A percentile compares a stretch with the other conserved stretches of the same genome.
phyloP scores from a whole-genome alignment of 139 green algal species.

The Astrephomene gubernaculifera region DNA sequence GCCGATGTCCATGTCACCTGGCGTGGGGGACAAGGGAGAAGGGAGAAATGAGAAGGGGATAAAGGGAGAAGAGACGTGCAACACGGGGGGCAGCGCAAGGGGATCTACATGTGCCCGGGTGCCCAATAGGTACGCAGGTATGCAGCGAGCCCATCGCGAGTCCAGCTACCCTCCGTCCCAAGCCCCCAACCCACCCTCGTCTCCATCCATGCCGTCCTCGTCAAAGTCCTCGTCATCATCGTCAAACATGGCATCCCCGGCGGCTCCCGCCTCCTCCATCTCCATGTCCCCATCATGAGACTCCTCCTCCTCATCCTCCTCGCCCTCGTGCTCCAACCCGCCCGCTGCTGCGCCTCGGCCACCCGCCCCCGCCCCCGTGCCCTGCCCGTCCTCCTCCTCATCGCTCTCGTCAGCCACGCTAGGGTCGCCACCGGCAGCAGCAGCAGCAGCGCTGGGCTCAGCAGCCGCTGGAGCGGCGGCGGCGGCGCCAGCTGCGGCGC shows the following conservation, averaged over 20 bases:
- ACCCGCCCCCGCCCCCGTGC: neutral
- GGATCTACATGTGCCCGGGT: too few species aligned
- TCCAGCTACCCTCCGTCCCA: neutral
- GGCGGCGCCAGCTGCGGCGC: neutral
- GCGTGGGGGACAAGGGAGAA: too few species aligned
- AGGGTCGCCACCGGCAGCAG: neutral
- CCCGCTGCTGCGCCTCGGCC: neutral
- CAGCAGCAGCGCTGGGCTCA: neutral
- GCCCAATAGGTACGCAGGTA: too few species aligned
- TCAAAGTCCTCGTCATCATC: slow-evolving; percentile 66
- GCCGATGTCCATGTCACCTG: slow-evolving; percentile 47
- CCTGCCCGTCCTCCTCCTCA: neutral
- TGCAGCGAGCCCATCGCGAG: too few species aligned
- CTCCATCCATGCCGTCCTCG: slow-evolving; percentile 43
- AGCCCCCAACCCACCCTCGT: slow-evolving; percentile 10
- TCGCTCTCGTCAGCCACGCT: slow-evolving; percentile 10
- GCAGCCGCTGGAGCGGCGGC: neutral
- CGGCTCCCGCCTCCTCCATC: slow-evolving; percentile 31
- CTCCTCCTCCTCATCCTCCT: slow-evolving; percentile 62
- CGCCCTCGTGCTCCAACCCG: slow-evolving; percentile 48
- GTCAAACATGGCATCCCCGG: slow-evolving; percentile 57
- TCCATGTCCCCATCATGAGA: slow-evolving; percentile 56
- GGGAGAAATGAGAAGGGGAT: too few species aligned
- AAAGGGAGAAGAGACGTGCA: too few species aligned
- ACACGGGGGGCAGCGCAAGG: too few species aligned